These are phyloP conservation scores for Fraxinus ornus DNA, from an alignment of 305 asterid genomes.

Conservation along the genomic window DNA sequence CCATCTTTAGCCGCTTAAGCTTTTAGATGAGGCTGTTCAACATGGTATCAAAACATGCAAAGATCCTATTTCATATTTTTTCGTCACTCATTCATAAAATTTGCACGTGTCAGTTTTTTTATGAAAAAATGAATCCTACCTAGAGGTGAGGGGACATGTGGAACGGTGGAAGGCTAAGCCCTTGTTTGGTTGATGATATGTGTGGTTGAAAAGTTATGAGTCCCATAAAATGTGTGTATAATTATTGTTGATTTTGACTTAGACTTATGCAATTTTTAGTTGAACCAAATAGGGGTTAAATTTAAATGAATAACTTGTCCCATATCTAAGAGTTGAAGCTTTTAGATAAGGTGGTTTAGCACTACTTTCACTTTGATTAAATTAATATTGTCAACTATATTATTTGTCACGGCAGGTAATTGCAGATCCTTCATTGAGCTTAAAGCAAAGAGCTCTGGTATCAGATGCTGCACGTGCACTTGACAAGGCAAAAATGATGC, in stretches of 20 bases:
- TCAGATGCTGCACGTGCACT: slow-evolving; percentile 97
- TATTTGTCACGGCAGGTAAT: slow-evolving; percentile 52
- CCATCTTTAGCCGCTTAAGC: neutral
- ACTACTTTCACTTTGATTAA: slow-evolving; percentile 4
- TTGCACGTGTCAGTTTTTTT: neutral
- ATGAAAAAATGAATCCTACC: neutral
- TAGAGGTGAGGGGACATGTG: neutral
- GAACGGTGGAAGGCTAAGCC: neutral
- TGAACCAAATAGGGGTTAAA: neutral
- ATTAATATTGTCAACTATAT: slow-evolving; percentile 21
- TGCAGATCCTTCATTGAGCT: slow-evolving; percentile 89
- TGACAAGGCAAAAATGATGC: slow-evolving; percentile 99
- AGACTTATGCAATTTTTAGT: neutral
- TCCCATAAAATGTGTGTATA: neutral
- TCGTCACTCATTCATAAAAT: neutral
- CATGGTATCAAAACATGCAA: neutral
- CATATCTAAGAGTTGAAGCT: neutral
- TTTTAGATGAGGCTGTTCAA: neutral
- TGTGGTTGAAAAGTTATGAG: neutral
- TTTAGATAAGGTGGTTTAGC: neutral
- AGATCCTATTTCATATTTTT: neutral
- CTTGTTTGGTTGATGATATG: neutral
- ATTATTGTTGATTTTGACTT: neutral
- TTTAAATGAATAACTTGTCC: neutral
- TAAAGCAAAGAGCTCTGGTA: slow-evolving; percentile 89